These are phyloP conservation scores for Fusarium solani-melongenae DNA, from an alignment of 2,329 filamentous ascomycete species.

Conservation along the genomic window DNA sequence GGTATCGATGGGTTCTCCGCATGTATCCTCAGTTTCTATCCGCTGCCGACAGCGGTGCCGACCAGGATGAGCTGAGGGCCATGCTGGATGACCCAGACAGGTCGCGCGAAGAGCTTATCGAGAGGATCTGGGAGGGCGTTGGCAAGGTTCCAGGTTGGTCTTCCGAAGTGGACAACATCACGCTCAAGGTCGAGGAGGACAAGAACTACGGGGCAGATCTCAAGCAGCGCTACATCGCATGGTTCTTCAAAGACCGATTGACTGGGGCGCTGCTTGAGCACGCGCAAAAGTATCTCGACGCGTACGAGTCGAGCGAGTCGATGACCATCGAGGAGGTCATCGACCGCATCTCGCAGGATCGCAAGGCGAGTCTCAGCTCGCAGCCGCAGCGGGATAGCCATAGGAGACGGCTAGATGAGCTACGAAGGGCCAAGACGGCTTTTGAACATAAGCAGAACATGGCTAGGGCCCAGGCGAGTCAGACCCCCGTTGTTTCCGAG, in stretches of 20 bases:
- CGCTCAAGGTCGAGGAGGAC: slow-evolving; percentile 47
- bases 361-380: slow-evolving; percentile 44
- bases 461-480: slow-evolving; percentile 46
- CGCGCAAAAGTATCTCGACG: slow-evolving; percentile 55
- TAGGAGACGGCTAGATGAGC: slow-evolving; percentile 56
- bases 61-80: slow-evolving; percentile 48
- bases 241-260: slow-evolving; percentile 54
- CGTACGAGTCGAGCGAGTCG: slow-evolving; percentile 42
- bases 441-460: slow-evolving; percentile 59
- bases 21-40: slow-evolving; percentile 53
- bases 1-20: slow-evolving; percentile 61
- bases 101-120: slow-evolving; percentile 51
- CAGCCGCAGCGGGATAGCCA: slow-evolving; percentile 53
- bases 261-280: slow-evolving; percentile 48
- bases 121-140: slow-evolving; percentile 51
- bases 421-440: slow-evolving; percentile 60
- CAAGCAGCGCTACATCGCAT: slow-evolving; percentile 53
- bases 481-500: slow-evolving; percentile 43
- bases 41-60: slow-evolving; percentile 43
- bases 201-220: slow-evolving; percentile 47
- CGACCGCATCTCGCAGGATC: slow-evolving; percentile 47
- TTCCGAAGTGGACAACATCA: slow-evolving; percentile 48
- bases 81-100: slow-evolving; percentile 53
- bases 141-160: slow-evolving; percentile 49
- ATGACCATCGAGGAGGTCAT: slow-evolving; percentile 50